Evolutionary conservation across 2,329 filamentous ascomycete genomes (phyloP).

Genomic region (Ambrosiella beaveri): DNA sequence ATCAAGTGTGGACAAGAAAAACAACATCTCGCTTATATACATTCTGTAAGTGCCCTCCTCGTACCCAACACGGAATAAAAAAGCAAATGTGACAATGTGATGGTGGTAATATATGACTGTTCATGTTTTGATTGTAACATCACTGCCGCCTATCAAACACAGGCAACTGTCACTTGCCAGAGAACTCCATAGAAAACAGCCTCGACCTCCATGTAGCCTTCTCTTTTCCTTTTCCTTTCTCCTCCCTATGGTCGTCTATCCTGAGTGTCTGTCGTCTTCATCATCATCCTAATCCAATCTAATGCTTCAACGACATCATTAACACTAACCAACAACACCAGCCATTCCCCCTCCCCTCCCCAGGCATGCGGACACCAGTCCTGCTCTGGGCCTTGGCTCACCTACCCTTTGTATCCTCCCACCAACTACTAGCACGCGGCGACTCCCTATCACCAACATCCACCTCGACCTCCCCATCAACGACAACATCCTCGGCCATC

Average conservation of each 20-base stretch:
- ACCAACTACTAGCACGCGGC: neutral
- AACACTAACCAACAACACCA: neutral
- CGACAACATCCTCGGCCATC: slow-evolving; percentile 1
- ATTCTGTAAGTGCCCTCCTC: too few relatives aligned
- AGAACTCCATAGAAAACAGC: neutral
- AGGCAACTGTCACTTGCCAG: neutral
- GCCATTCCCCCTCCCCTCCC: neutral
- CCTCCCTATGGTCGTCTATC: too few relatives aligned
- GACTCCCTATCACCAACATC: neutral
- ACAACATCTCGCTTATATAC: too few relatives aligned
- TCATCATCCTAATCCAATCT: too few relatives aligned
- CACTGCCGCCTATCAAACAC: neutral
- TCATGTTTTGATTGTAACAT: neutral
- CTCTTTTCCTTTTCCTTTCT: too few relatives aligned
- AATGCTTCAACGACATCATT: neutral
- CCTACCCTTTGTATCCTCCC: neutral
- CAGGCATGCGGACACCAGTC: neutral
- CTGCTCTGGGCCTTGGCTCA: neutral
- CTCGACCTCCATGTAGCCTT: neutral
- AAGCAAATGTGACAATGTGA: slow-evolving; percentile 2
- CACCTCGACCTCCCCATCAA: neutral
- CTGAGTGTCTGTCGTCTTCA: too few relatives aligned
- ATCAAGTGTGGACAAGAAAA: too few relatives aligned
- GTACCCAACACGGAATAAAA: too few relatives aligned
- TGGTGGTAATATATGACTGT: neutral